Base-by-base conservation (phyloP, 1,284 basidiomycete species). In the Xerocomus tenax region DNA sequence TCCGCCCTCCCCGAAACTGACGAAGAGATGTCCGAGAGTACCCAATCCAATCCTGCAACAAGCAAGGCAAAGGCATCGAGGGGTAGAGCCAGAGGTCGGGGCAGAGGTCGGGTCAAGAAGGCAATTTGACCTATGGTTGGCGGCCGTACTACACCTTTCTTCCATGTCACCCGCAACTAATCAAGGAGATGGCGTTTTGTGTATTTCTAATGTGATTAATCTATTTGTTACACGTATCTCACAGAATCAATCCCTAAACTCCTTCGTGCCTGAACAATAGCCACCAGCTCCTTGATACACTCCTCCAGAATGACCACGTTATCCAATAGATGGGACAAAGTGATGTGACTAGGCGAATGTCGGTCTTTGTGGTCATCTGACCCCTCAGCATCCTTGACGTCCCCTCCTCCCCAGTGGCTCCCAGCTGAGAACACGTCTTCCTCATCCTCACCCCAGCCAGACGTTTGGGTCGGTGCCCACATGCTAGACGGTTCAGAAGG, bases 271-370 rank as follows among this genome's bases (percentile, higher is more conserved):
- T 88, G 85, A 49, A 96, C 79, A 52, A 95, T 84, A 18, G 90
- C 90, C 26, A 86, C 82, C 44, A 96, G 70, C 68, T 98, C 95
- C 72, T 98, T 96, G 60, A 98, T 85, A 52, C 87, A 86, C 69
- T 98, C 95, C 69, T 98, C 94, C 54, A 98, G 68, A 45, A 98
- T 82, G 18, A 98, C 91, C 23, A 94, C 86, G 63, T 98, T 98
- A 67, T 98, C 96, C 60, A 98, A 71, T 51, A 96, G 66, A 56
- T 81, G 82, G 26, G 90, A 93, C 29, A 96, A 72, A 10, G 87
- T 90, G 25, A 91, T 77, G 15, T 51, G 61, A 1, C 66, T 72
- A 23, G 68, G 68, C 28, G 65, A 41, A 10, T 19, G 45, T 39
- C 38, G 50, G 62, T 52, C 71, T 62, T 48, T 66, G 61, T 42